Base-by-base conservation (phyloP, 1,139 yeast genomes). In the Barnettozyma hawaiiensis region DNA sequence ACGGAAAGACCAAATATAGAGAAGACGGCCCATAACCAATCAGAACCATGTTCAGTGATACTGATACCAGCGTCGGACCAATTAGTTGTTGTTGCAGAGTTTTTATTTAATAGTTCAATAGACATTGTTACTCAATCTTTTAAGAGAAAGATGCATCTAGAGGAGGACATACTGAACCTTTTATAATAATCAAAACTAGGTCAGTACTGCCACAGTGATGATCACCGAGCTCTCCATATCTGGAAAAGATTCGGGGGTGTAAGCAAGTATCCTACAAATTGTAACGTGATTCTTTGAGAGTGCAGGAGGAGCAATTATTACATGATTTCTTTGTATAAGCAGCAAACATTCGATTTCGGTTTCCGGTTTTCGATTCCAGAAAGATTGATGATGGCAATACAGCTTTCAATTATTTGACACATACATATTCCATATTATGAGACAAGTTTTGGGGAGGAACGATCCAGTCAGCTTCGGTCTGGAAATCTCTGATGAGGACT, bases 21-120 rank as follows among this genome's bases (percentile, higher is more conserved):
- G 54, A 81, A 78, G 16, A 69, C 83, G 1, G 87, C 75, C 86
- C 86, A 81, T 50, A 76, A 68, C 85, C 85, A 81, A 58, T 76
- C 76, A 7, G 85, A 76, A 54, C 87, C 87, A 51, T 75, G 78
- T 11, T 57, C 49, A 16, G 84, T 78, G 38, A 80, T 52, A 47
- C 74, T 76, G 55, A 78, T 72, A 48, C 74, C 78, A 43, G 70
- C 61, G 3, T 59, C 62, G 81, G 75, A 83, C 3, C 77, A 71
- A 54, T 80, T 80, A 45, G 75, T 58, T 5, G 54, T 42, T 33
- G 76, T 60, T 16, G 82, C 85, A 42, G 70, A 63, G 60, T 79
- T 80, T 20, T 32, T 38, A 21, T 37, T 29, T 8, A 22, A 31
- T 26, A 42, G 16, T 22, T 64, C 55, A 12, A 33, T 18, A 22